Evolutionary conservation across 306 rosid genomes (phyloP).

Genomic region (Vachellia pachyceras): DNA sequence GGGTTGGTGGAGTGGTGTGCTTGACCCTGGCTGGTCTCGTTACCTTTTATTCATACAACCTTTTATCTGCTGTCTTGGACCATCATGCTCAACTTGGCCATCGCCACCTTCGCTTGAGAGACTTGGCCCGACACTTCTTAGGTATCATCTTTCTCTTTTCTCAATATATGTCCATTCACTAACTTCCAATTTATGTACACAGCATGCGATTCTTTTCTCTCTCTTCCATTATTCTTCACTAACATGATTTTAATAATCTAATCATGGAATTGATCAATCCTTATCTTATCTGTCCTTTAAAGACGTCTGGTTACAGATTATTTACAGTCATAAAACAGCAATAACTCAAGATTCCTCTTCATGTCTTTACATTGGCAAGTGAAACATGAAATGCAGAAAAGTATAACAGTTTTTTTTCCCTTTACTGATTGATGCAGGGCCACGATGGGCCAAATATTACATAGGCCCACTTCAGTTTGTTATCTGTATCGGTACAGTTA

Average conservation of each 20-base stretch:
- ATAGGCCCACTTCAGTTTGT: no score
- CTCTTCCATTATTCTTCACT: background rate
- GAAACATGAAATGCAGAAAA: no score
- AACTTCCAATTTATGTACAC: background rate
- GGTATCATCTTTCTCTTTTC: conserved; percentile 41
- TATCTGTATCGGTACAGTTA: no score
- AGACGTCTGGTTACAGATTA: background rate
- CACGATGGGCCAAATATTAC: conserved; percentile 73
- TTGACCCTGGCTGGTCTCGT: conserved; percentile 45
- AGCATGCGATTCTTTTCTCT: background rate
- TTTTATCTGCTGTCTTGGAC: conserved; percentile 61
- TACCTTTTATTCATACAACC: conserved; percentile 85
- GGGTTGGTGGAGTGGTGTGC: conserved; percentile 83
- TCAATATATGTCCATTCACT: background rate
- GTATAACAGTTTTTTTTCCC: background rate
- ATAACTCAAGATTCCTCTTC: background rate
- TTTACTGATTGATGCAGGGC: conserved; percentile 51
- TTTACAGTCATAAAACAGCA: background rate
- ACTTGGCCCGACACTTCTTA: conserved; percentile 66
- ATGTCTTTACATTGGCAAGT: no score
- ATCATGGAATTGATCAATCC: background rate
- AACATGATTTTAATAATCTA: background rate
- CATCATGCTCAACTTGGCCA: conserved; percentile 43
- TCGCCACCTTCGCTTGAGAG: conserved; percentile 80
- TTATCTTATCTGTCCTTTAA: background rate